Percentiles rank a stretch among this genome's conserved stretches.
Conservation (phyloP, 768 basidiomycete species). For the Lactarius psammicola region DNA sequence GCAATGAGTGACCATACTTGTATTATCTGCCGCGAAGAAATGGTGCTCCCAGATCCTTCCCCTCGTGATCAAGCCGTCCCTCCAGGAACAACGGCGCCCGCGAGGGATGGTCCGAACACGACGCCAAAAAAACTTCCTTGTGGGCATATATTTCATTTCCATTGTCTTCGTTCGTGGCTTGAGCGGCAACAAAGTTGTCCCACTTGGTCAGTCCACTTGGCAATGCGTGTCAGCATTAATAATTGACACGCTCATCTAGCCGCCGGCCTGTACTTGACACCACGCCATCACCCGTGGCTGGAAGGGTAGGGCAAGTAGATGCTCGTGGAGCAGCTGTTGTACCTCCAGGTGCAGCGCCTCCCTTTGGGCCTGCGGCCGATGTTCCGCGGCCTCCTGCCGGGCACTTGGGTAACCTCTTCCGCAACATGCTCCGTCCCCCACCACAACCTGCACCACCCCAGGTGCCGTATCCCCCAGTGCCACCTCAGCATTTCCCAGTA, state of each 20-base stretch:
- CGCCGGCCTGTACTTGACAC: conserved; percentile 27
- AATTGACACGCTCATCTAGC: conserved; percentile 26
- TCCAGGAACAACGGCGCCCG: conserved; percentile 31
- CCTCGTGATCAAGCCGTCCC: conserved; percentile 19
- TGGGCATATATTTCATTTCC: conserved; percentile 97
- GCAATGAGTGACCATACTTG: conserved; percentile 87
- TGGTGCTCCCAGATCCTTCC: conserved; percentile 49
- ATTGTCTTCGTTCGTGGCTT: conserved; percentile 95
- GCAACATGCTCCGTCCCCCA: conserved; percentile 22
- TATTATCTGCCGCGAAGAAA: conserved; percentile 98
- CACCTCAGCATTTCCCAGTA: conserved; percentile 30
- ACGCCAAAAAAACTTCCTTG: conserved; percentile 97
- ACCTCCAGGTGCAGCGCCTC: conserved; percentile 35
- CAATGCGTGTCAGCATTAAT: neutral
- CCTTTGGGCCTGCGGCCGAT: conserved; percentile 37
- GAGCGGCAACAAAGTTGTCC: conserved; percentile 99
- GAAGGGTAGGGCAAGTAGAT: conserved; percentile 23
- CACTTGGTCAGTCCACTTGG: conserved; percentile 70
- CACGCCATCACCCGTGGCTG: conserved; percentile 13
- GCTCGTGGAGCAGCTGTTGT: conserved; percentile 31
- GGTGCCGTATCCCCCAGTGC: conserved; percentile 25
- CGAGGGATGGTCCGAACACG: conserved; percentile 77
- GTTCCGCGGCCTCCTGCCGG: conserved; percentile 39
- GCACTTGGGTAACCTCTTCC: conserved; percentile 32
- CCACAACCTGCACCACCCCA: conserved; percentile 29